Evolutionary conservation across 2,329 filamentous ascomycete species (phyloP).

Genomic region (Sporothrix protearum): DNA sequence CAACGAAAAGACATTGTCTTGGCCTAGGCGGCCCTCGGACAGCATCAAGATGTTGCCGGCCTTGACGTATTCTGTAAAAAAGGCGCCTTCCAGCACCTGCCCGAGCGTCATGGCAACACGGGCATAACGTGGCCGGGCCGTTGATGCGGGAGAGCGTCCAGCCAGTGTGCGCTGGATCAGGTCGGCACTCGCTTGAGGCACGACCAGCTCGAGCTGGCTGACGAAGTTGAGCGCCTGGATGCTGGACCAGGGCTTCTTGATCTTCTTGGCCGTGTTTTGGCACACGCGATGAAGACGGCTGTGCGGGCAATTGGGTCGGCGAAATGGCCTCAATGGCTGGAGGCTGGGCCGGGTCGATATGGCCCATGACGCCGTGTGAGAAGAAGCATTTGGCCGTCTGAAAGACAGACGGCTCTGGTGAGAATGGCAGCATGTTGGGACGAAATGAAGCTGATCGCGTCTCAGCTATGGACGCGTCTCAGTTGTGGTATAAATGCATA

Average conservation of each 20-base stretch:
- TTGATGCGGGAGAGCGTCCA: not conserved
- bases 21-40: slow-evolving; percentile 67
- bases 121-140: slow-evolving; percentile 52
- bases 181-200: slow-evolving; percentile 62
- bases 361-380: slow-evolving; percentile 63
- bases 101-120: slow-evolving; percentile 69
- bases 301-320: not conserved
- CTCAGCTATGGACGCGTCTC: not conserved
- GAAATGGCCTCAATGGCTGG: slow-evolving; percentile 47
- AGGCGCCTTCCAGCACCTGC: slow-evolving; percentile 67
- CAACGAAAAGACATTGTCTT: slow-evolving; percentile 70
- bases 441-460: not conserved
- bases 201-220: slow-evolving; percentile 62
- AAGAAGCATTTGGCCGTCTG: slow-evolving; percentile 68
- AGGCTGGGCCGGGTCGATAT: slow-evolving; percentile 66
- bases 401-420: slow-evolving; percentile 45
- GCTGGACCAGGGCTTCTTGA: slow-evolving; percentile 71
- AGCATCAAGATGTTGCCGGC: slow-evolving; percentile 76
- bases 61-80: slow-evolving; percentile 84
- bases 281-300: not conserved
- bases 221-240: slow-evolving; percentile 61
- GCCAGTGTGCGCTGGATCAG: slow-evolving; percentile 39
- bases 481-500: not conserved
- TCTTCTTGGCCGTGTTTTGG: not conserved
- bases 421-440: slow-evolving; percentile 48